Evolutionary conservation across 768 basidiomycete genomes (phyloP).

Genomic region (Lactarius evosmus): DNA sequence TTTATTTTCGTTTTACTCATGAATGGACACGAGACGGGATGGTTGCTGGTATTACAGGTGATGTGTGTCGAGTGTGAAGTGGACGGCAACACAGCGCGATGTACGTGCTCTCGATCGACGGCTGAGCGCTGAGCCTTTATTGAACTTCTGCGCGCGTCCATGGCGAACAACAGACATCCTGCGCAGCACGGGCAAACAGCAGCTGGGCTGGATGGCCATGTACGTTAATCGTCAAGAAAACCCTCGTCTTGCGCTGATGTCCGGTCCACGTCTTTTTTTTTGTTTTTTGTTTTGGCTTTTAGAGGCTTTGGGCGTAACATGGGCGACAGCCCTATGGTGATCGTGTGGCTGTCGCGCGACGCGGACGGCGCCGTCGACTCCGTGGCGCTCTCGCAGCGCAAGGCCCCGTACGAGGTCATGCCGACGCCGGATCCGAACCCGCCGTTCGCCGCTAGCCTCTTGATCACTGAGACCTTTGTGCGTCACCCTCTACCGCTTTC

Average conservation of each 20-base stretch:
- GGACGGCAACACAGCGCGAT: constrained; percentile 16
- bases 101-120: no score
- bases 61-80: constrained; percentile 23
- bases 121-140: no score
- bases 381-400: constrained; percentile 66
- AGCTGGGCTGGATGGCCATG: constrained; percentile 33
- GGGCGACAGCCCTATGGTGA: constrained; percentile 62
- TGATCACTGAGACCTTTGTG: constrained; percentile 36
- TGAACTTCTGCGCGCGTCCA: not conserved
- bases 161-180: constrained; percentile 26
- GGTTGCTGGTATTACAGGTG: not conserved
- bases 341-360: constrained; percentile 60
- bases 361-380: constrained; percentile 40
- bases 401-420: constrained; percentile 49
- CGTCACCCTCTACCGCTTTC: constrained; percentile 30
- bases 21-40: no score
- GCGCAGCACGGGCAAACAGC: constrained; percentile 19
- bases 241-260: not conserved
- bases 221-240: no score
- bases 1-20: no score
- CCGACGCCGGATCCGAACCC: constrained; percentile 55
- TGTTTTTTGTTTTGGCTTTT: no score
- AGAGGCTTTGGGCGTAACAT: constrained; percentile 60
- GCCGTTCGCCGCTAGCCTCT: constrained; percentile 47
- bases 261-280: not conserved